Evolutionary conservation across 2,329 filamentous ascomycete species (phyloP).

Genomic region (Trichocomaceae sp.): DNA sequence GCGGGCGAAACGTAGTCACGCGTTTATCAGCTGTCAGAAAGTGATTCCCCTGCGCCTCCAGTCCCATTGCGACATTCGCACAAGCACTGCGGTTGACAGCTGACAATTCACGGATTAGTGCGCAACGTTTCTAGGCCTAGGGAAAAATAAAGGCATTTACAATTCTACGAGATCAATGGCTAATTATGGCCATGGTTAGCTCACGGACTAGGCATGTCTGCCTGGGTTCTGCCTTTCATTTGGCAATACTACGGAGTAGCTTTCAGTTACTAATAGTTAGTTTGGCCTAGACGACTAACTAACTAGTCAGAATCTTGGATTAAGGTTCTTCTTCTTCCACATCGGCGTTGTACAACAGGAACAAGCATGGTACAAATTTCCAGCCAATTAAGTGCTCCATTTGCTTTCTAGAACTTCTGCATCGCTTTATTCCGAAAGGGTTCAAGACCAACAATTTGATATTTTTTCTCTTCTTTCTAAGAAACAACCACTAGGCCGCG

Average conservation of each 20-base stretch:
- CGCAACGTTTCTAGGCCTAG: not conserved
- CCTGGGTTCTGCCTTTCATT: too few relatives aligned
- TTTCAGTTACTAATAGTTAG: not conserved
- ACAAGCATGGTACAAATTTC: not conserved
- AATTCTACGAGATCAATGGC: too few relatives aligned
- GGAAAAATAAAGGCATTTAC: not conserved
- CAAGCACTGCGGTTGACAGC: too few relatives aligned
- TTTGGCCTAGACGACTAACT: too few relatives aligned
- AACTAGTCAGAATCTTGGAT: not conserved
- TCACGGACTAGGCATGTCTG: too few relatives aligned
- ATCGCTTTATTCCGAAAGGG: not conserved
- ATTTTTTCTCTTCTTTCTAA: not conserved
- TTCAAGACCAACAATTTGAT: not conserved
- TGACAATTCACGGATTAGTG: too few relatives aligned
- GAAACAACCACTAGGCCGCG: not conserved
- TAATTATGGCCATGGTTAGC: too few relatives aligned
- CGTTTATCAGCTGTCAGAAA: not conserved
- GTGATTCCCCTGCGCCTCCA: not conserved
- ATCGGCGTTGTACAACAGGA: not conserved
- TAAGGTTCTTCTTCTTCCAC: not conserved
- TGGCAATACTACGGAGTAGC: too few relatives aligned
- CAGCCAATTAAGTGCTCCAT: not conserved
- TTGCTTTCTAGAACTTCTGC: not conserved
- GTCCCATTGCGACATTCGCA: too few relatives aligned
- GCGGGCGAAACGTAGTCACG: not conserved